Evolutionary conservation across 2,329 filamentous ascomycete genomes (phyloP), one percentile per base, ranked within the genome.

Genomic region (Arthrobotrys entomopaga): DNA sequence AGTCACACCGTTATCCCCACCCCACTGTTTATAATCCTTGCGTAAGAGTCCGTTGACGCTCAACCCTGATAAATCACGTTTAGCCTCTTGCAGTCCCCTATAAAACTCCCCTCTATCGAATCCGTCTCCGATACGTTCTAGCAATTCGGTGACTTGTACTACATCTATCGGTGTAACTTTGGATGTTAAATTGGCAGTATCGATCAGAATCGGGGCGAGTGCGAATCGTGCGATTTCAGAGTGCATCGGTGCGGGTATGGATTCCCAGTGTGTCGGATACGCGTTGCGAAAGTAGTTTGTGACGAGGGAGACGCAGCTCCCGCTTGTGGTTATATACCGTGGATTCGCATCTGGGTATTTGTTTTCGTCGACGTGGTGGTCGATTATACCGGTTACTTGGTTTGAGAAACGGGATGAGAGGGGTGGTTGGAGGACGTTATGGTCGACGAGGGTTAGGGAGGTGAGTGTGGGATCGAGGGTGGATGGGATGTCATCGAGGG

Each of bases 1-100:
- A 0, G 56, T 40, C 3, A 71, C 19, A 13, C 54, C 49, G 10
- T 72, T 80, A 2, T 82, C 82, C 65, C 88, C 87, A 10, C 82
- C 82, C 91, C 91, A 95, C 79, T 91, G 85, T 82, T 96, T 96
- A 82, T 93, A 96, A 82, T 96, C 91, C 81, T 94, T 94, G 76
- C 90, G 85, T 60, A 94, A 81, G 43, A 93, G 85, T 77, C 93
- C 91, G 20, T 85, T 82, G 77, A 92, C 81, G 42, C 82, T 83
- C 52, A 95, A 82, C 0, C 79, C 77, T 1, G 85, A 86, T 59
- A 95, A 84, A 77, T 92, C 86, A 76, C 87, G 86, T 81, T 93
- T 93, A 3, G 91, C 88, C 3, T 46, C 26, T 13, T 57, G 54
- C 20, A 73, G 22, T 4, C 29, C 57, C 3, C 84, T 80, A 79